Evolutionary conservation across 257 asterid genomes (phyloP).

Genomic region (Knoxia roxburghii): DNA sequence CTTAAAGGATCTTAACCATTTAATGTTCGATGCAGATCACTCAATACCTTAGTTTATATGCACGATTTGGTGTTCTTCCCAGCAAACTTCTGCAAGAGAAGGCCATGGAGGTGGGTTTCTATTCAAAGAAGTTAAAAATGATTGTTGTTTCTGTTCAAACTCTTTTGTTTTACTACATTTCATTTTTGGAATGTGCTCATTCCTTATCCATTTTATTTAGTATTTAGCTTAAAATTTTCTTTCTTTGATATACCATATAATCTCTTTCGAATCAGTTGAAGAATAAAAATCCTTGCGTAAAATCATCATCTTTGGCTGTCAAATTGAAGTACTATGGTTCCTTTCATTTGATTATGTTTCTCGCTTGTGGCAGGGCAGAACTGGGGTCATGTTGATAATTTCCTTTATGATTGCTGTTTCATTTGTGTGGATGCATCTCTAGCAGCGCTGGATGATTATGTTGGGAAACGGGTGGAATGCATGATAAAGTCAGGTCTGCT

Average conservation of each 20-base stretch:
- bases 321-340: neutral
- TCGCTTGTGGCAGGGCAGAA: slow-evolving; percentile 88
- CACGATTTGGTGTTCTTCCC: slow-evolving; percentile 66
- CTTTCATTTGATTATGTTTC: slow-evolving; percentile 16
- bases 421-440: slow-evolving; percentile 86
- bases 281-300: neutral
- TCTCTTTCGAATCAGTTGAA: neutral
- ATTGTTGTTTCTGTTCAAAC: neutral
- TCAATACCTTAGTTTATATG: slow-evolving; percentile 62
- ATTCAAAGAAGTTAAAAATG: slow-evolving; percentile 6
- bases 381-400: slow-evolving; percentile 80
- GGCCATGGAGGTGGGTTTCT: slow-evolving; percentile 60
- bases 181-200: neutral
- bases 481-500: slow-evolving; percentile 78
- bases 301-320: neutral
- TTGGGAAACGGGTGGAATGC: slow-evolving; percentile 69
- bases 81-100: slow-evolving; percentile 72
- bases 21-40: slow-evolving; percentile 45
- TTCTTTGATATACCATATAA: neutral
- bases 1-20: too few species aligned
- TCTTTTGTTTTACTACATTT: neutral
- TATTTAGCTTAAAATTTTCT: neutral
- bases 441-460: slow-evolving; percentile 60
- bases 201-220: neutral
- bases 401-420: slow-evolving; percentile 70